These are phyloP conservation scores for Macadamia tetraphylla DNA, from an alignment of 164 flowering plant genomes.

Conservation along the genomic window DNA sequence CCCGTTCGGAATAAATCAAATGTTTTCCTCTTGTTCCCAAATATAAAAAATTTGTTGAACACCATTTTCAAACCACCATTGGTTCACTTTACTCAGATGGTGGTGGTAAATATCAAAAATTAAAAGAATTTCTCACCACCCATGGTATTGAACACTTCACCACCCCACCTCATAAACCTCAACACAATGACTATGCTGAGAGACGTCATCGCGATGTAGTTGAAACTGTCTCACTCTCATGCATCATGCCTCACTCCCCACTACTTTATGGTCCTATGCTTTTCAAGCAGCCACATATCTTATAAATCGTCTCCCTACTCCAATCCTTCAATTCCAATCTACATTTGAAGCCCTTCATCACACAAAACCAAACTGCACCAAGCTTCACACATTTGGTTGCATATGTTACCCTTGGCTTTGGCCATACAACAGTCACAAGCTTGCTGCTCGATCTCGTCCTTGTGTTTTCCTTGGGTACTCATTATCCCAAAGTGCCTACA, in stretches of 20 bases:
- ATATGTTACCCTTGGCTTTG: slow-evolving; percentile 1
- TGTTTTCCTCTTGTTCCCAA: background rate
- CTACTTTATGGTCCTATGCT: background rate
- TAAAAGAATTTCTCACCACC: background rate
- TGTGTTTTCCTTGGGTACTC: no score
- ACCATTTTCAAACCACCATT: no score
- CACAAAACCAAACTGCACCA: slow-evolving; percentile 1
- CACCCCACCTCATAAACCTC: background rate
- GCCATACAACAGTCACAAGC: no score
- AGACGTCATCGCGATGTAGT: no score
- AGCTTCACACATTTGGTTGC: background rate
- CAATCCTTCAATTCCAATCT: background rate
- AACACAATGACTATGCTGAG: background rate
- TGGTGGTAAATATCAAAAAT: background rate
- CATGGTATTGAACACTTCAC: background rate
- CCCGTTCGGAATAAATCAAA: slow-evolving; percentile 5
- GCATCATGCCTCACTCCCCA: background rate
- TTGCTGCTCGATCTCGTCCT: no score
- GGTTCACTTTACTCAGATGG: background rate
- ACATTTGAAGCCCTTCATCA: background rate
- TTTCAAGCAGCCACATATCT: background rate
- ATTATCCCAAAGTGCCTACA: no score
- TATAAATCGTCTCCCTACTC: no score
- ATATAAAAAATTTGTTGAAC: slow-evolving; percentile 6
- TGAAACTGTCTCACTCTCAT: background rate